Percentiles rank a stretch among this genome's conserved stretches.
phyloP scores from a whole-genome alignment of 441 rosid species.

The Croton setiger region DNA sequence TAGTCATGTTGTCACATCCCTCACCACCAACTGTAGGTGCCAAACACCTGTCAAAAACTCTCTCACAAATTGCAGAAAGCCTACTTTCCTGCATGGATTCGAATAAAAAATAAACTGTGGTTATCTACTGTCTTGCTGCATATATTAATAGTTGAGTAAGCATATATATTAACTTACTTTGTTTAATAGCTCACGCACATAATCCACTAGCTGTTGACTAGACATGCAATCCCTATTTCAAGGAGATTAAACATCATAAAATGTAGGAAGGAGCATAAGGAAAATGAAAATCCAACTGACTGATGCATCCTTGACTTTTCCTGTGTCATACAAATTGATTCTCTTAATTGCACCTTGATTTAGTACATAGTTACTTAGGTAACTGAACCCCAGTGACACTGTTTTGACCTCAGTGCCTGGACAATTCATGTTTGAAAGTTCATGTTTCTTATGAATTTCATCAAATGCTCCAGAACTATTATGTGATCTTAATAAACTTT shows the following conservation, averaged over 20 bases:
- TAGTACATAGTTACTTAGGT: no score
- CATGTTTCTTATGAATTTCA: no score
- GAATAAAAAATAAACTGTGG: constrained; percentile 16
- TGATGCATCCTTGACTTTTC: background rate
- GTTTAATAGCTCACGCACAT: constrained; percentile 55
- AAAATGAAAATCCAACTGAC: background rate
- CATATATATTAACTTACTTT: constrained; percentile 33
- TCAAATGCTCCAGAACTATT: no score
- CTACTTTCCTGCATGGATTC: constrained; percentile 71
- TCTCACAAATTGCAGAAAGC: constrained; percentile 76
- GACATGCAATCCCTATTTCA: constrained; percentile 86
- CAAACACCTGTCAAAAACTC: constrained; percentile 69
- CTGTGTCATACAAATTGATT: no score
- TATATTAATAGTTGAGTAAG: constrained; percentile 25
- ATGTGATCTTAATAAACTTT: no score
- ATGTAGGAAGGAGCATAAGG: background rate
- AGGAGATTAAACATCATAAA: background rate
- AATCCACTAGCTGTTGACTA: constrained; percentile 90
- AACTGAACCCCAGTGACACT: no score
- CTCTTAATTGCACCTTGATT: no score
- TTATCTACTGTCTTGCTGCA: constrained; percentile 46
- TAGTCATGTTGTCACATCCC: constrained; percentile 97
- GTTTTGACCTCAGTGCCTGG: no score
- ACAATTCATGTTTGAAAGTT: no score
- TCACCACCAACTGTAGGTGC: constrained; percentile 78